Evolutionary conservation across 1,284 basidiomycete species (phyloP).

Genomic region (Cystobasidium slooffiae): DNA sequence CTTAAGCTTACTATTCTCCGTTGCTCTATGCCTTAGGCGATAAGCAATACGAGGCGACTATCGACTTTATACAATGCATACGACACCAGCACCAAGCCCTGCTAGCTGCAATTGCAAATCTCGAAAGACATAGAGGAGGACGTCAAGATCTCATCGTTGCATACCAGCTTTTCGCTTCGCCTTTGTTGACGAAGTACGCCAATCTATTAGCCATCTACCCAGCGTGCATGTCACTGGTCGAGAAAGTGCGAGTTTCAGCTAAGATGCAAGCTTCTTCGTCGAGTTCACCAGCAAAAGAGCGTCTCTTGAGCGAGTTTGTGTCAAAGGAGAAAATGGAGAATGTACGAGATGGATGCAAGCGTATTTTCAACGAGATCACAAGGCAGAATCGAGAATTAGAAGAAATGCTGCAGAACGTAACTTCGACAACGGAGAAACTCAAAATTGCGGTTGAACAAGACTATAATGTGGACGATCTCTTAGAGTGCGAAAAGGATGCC

Average conservation of each 20-base stretch:
- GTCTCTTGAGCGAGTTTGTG: constrained; percentile 51
- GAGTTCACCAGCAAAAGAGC: constrained; percentile 38
- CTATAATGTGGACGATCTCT: constrained; percentile 49
- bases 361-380: constrained; percentile 45
- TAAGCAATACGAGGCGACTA: constrained; percentile 17
- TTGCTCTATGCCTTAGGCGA: neutral
- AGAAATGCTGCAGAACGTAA: constrained; percentile 43
- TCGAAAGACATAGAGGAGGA: constrained; percentile 49
- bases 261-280: constrained; percentile 22
- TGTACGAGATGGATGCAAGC: constrained; percentile 50
- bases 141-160: constrained; percentile 45
- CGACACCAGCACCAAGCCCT: constrained; percentile 44
- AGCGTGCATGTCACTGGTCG: constrained; percentile 33
- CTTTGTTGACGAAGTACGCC: constrained; percentile 39
- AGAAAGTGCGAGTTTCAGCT: constrained; percentile 23
- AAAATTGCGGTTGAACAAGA: constrained; percentile 47
- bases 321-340: constrained; percentile 51
- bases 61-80: constrained; percentile 50
- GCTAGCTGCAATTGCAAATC: constrained; percentile 48
- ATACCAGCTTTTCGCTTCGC: constrained; percentile 38
- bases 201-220: constrained; percentile 39
- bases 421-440: constrained; percentile 45
- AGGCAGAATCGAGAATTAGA: constrained; percentile 36
- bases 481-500: constrained; percentile 51
- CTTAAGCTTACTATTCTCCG: neutral